Conservation (phyloP, 208 protist species). For the Lotmaria passim region DNA sequence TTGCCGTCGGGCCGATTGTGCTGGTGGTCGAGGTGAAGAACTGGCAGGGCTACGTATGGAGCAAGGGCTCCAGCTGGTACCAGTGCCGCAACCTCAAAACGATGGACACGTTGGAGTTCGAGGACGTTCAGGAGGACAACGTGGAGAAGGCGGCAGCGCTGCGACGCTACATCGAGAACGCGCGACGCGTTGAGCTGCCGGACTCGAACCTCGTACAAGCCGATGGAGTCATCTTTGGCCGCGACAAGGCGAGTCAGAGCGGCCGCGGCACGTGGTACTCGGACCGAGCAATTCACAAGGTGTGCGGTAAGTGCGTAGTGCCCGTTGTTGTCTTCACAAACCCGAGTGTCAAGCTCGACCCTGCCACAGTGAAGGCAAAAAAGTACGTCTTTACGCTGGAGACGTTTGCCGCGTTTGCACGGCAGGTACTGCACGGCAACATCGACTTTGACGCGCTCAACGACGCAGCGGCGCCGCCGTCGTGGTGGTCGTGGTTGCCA, state of each 20-base stretch:
- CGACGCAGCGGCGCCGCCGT: slow-evolving; percentile 14
- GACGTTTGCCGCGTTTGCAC: slow-evolving; percentile 65
- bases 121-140: slow-evolving; percentile 86
- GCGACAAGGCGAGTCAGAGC: background rate
- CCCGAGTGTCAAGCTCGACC: slow-evolving; percentile 69
- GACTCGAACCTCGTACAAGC: slow-evolving; percentile 38
- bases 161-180: slow-evolving; percentile 86
- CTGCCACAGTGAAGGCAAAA: slow-evolving; percentile 65
- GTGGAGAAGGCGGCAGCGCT: slow-evolving; percentile 82
- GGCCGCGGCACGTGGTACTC: slow-evolving; percentile 78
- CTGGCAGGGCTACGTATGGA: slow-evolving; percentile 91
- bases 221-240: slow-evolving; percentile 6
- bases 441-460: slow-evolving; percentile 40
- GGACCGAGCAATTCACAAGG: slow-evolving; percentile 71
- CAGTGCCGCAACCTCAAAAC: slow-evolving; percentile 51
- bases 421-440: slow-evolving; percentile 40
- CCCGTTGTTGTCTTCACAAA: slow-evolving; percentile 91
- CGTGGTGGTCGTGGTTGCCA: slow-evolving; percentile 23
- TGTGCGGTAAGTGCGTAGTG: slow-evolving; percentile 69
- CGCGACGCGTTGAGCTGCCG: slow-evolving; percentile 65
- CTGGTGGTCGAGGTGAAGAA: slow-evolving; percentile 92
- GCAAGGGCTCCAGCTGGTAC: slow-evolving; percentile 84
- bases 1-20: slow-evolving; percentile 79
- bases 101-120: slow-evolving; percentile 76
- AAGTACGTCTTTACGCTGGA: slow-evolving; percentile 77